phyloP scores from a whole-genome alignment of 2,329 filamentous ascomycete genomes.

The Xylariaceae sp. region DNA sequence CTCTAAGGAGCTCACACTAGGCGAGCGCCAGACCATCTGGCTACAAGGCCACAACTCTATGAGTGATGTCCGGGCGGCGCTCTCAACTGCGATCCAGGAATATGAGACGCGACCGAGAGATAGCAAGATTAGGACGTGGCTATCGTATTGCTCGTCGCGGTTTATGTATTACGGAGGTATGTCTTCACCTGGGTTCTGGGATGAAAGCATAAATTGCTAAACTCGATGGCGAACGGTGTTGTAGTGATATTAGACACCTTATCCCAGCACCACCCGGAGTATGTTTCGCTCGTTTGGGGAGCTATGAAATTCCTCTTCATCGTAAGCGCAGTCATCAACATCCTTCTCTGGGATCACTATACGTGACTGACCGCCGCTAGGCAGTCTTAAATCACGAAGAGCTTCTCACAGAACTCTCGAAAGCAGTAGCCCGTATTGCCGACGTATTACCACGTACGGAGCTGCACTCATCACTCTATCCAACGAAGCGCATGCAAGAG shows the following conservation, averaged over 20 bases:
- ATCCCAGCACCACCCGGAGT: constrained; percentile 9
- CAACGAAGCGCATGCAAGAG: constrained; percentile 2
- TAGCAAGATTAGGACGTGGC: neutral
- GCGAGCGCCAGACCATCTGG: neutral
- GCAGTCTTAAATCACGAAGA: constrained; percentile 4
- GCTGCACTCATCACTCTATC: neutral
- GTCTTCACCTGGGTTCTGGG: neutral
- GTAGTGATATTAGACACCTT: constrained; percentile 5
- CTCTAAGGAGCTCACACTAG: constrained; percentile 1
- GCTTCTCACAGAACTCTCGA: constrained; percentile 1
- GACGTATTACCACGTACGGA: constrained; percentile 1
- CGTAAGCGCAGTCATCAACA: constrained; percentile 2
- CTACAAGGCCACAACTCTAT: constrained; percentile 1
- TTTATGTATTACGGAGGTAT: constrained; percentile 5
- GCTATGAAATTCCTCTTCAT: constrained; percentile 11
- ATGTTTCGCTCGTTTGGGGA: constrained; percentile 12
- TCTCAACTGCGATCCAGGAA: neutral
- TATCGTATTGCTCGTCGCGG: constrained; percentile 2
- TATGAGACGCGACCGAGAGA: neutral
- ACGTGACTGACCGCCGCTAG: neutral
- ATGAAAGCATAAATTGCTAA: neutral
- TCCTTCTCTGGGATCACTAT: neutral
- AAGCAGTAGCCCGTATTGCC: neutral
- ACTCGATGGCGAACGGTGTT: neutral
- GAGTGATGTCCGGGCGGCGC: neutral